These are phyloP conservation scores for Trifolium repens DNA, from an alignment of 306 rosid species.

Conservation along the genomic window DNA sequence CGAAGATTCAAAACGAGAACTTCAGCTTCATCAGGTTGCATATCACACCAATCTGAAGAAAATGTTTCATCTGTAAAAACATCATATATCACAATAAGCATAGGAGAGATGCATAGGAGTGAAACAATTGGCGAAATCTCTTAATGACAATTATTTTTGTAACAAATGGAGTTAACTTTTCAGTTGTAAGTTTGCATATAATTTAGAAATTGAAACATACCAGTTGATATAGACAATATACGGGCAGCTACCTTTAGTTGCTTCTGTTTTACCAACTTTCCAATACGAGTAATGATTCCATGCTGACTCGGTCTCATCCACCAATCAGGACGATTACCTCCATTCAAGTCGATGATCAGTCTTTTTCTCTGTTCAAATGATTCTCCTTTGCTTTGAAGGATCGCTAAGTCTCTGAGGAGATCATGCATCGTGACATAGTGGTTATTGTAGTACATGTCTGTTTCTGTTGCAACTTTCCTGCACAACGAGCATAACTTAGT, in stretches of 20 bases:
- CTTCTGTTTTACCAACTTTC: constrained; percentile 14
- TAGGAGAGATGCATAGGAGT: not conserved
- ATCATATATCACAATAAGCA: not conserved
- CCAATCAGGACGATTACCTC: constrained; percentile 56
- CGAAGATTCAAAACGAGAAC: constrained; percentile 62
- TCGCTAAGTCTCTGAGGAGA: constrained; percentile 70
- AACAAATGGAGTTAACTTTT: not conserved
- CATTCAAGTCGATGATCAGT: constrained; percentile 50
- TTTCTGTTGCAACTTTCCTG: constrained; percentile 57
- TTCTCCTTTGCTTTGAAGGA: constrained; percentile 35
- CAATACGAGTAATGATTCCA: constrained; percentile 37
- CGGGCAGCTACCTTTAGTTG: constrained; percentile 42
- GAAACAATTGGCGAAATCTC: no score
- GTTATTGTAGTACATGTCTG: constrained; percentile 56
- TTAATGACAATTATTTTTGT: no score
- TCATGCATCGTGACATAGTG: constrained; percentile 62
- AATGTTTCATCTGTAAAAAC: constrained; percentile 59
- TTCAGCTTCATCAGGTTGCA: constrained; percentile 56
- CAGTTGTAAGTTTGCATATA: not conserved
- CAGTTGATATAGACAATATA: constrained; percentile 67
- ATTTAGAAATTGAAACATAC: constrained; percentile 45
- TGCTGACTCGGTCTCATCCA: constrained; percentile 49
- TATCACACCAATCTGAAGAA: constrained; percentile 52
- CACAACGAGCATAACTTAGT: constrained; percentile 9
- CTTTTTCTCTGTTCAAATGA: constrained; percentile 49